Base-by-base conservation (phyloP, 2,329 filamentous ascomycete species). In the Colletotrichum shisoi region DNA sequence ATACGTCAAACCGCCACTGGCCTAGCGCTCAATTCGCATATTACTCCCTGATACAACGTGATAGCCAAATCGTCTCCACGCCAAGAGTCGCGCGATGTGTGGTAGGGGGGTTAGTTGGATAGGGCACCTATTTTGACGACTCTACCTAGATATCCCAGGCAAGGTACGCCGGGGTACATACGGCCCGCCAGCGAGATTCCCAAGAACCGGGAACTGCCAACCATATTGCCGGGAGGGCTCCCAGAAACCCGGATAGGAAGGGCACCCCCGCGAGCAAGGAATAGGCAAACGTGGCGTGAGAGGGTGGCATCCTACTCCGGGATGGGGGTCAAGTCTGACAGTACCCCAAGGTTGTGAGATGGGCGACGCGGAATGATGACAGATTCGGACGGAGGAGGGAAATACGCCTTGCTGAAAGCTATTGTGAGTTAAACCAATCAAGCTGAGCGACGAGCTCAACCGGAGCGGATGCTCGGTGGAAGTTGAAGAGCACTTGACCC, bases 131-230 rank as follows among this genome's bases (percentile, higher is more conserved):
- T 17, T 31, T 11, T 51, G 21, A 15, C 27, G 45, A 13, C 45
- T 31, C 19, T 27, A n/a, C 21, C 34, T 37, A 42, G 19, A 39
- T 21, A n/a, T 17, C 9, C 31, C 34, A 40, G 45, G 45, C 11
- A 49, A 51, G 45, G 45, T 19, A 51, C 17, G 37, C 48, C 42
- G 19, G 24, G 46, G 45, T 34, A 51, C 34, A 31, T 59, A 59
- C 11, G 31, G 19, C 45, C 34, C 31, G 13, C 7, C 45, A 31
- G 17, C 37, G 44, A 56, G 54, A 42, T 54, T 65, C 45, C 65
- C 65, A 65, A 45, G 12, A 65, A 59, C 21, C 49, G 46, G 65
- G 65, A 27, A 68, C 56, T 44, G 44, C 65, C 61, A 68, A 68
- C 53, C 48, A 59, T 37, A 40, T 34, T 37, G 15, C 34, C 21